Base-by-base conservation (phyloP, 257 asterid species). In the Osmanthus fragrans region DNA sequence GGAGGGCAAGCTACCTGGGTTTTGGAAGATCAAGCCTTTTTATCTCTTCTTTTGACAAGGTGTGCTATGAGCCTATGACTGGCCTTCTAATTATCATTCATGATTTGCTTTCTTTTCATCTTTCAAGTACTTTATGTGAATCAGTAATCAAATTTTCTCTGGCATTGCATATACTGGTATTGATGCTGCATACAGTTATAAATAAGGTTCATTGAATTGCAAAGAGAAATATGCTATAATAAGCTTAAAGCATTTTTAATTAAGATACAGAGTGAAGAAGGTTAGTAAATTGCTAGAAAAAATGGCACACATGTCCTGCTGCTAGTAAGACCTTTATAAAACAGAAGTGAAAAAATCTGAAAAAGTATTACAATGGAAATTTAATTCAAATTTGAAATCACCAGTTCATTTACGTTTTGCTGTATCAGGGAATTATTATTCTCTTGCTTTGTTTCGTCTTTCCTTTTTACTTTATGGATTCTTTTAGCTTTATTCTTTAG, bases 11-110 rank as follows among this genome's bases (percentile, higher is more conserved):
- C 66, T 73, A 75, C 78, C 77, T 80, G 4, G 82, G 82, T 51
- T 83, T 83, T 80, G 83, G 87, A 69, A 73, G 63, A 67, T 80
- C 85, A 30, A 81, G 76, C 75, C 71, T 79, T 51, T 83, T 83
- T 64, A 25, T 72, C 74, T 80, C 86, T 42, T 73, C 86, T 27
- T 86, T 80, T 74, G 77, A 81, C 21, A 80, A 86, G 89, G 89
- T 86, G 40, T 73, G 77, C 39, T 23, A 29, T 71, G 71, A 15
- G 51, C 6, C 39, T 23, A 29, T 71, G 71, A 15, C 63, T 11
- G 42, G 39, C 58, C 49, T n/a, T 64, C 63, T 36, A 58, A 37
- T 37, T 37, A 37, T 37, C 42, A 37, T 37, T 37, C 7, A 37
- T 7, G 40, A 29, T 13, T 33, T 19, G 27, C 40, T 40, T 36